These are phyloP conservation scores for Capronia epimyces DNA, from an alignment of 2,329 filamentous ascomycete genomes.

Conservation along the genomic window DNA sequence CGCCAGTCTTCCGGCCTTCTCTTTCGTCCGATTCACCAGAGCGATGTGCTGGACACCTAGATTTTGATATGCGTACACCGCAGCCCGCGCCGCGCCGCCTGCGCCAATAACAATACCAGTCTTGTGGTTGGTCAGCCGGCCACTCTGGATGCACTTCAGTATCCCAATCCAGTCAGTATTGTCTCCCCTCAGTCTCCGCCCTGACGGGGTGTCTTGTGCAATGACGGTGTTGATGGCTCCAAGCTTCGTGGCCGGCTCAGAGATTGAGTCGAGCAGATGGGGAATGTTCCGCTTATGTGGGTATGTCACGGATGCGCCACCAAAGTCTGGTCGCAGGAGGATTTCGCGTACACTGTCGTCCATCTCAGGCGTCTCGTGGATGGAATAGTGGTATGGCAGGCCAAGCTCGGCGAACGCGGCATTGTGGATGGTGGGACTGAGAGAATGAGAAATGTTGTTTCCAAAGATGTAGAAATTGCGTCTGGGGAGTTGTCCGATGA, in stretches of 20 bases:
- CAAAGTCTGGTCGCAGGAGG: slow-evolving; percentile 55
- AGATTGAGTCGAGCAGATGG: slow-evolving; percentile 12
- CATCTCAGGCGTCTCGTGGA: slow-evolving; percentile 35
- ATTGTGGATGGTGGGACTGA: slow-evolving; percentile 28
- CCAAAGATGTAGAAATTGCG: slow-evolving; percentile 38
- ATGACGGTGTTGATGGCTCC: slow-evolving; percentile 16
- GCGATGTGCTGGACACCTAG: slow-evolving; percentile 1
- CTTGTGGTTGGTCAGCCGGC: slow-evolving; percentile 24
- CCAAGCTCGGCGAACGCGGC: slow-evolving; percentile 65
- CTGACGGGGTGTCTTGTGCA: neutral
- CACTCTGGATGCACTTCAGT: slow-evolving; percentile 28
- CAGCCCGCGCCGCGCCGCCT: slow-evolving; percentile 24
- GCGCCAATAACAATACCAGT: slow-evolving; percentile 30
- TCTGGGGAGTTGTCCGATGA: slow-evolving; percentile 74
- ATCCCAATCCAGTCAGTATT: slow-evolving; percentile 33
- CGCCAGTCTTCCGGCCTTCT: slow-evolving; percentile 1
- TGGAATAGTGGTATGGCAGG: slow-evolving; percentile 73
- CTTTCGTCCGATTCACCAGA: slow-evolving; percentile 8
- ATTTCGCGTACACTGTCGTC: slow-evolving; percentile 51
- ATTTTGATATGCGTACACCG: slow-evolving; percentile 27
- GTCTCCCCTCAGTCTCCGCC: slow-evolving; percentile 22
- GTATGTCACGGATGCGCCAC: slow-evolving; percentile 66
- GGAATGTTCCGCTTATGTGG: slow-evolving; percentile 24
- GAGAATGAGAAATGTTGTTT: slow-evolving; percentile 18
- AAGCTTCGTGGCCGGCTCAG: slow-evolving; percentile 5